Conservation (phyloP, 2,329 filamentous ascomycete species). For the Apiospora phragmitis region DNA sequence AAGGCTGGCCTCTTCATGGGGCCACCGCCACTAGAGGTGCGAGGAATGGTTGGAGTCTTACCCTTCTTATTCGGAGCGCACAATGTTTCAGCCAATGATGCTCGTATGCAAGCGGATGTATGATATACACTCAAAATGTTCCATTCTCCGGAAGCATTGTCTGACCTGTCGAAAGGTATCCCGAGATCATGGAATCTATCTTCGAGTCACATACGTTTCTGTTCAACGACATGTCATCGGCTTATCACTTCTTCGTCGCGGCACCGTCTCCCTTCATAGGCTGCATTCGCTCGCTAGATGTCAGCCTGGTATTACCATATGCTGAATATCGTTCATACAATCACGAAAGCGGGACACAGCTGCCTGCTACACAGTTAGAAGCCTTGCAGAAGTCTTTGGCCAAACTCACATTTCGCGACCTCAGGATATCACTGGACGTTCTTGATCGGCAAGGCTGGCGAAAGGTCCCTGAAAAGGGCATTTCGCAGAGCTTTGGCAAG, state of each 20-base stretch:
- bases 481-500: conserved; percentile 21
- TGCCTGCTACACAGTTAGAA: not conserved
- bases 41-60: conserved; percentile 28
- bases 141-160: not conserved
- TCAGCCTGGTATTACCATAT: conserved; percentile 27
- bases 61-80: conserved; percentile 24
- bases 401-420: conserved; percentile 18
- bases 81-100: conserved; percentile 21
- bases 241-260: conserved; percentile 29
- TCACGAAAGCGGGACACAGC: not conserved
- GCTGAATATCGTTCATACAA: conserved; percentile 22
- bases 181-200: conserved; percentile 32
- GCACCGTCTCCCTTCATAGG: conserved; percentile 23
- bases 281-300: conserved; percentile 28
- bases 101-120: conserved; percentile 33
- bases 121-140: not conserved
- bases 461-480: conserved; percentile 26
- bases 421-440: conserved; percentile 30
- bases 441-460: conserved; percentile 32
- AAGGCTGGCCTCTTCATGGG: conserved; percentile 31
- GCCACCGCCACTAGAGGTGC: conserved; percentile 34
- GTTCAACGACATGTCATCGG: conserved; percentile 30
- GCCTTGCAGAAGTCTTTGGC: conserved; percentile 19
- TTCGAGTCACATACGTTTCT: conserved; percentile 31
- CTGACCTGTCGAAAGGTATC: conserved; percentile 24